Base-by-base conservation (phyloP, 352 stramenopile genomes). In the Pythium rishiriense region DNA sequence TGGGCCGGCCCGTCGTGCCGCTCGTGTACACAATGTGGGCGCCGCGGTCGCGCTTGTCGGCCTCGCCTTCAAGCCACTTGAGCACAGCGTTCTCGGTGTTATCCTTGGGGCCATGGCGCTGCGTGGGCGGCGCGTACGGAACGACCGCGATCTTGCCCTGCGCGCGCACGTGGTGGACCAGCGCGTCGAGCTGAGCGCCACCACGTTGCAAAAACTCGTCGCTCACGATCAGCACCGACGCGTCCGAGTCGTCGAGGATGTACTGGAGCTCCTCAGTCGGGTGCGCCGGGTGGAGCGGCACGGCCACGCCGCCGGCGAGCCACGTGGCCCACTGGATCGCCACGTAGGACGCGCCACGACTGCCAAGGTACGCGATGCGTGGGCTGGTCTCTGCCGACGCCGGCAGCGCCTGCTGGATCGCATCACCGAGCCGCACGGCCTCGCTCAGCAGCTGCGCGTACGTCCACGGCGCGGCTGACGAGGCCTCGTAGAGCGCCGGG, bases 11-110 rank as follows among this genome's bases (percentile, higher is more conserved):
- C 0, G 87, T 97, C 19, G 87, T 96, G 29, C 89, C 87, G 60
- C 81, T 93, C 6, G 89, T 97, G 73, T 94, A 97, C 25, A 97
- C 69, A 50, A 89, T 87, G 28, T 86, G 79, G 1, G 80, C 78
- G 0, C 66, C 73, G 17, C 29, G 43, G 8, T 66, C 57, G n/a
- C 63, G 21, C n/a, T 21, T n/a, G 21, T 48, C 33, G 11, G 66
- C 8, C 26, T 51, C 1, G 53, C 62, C 2, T 65, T 52, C 14
- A 7, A 87, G 24, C 76, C 76, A 89, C 6, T 68, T 7, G n/a
- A 72, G 58, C 37, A 87, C 64, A 19, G 46, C 33, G 8, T 72
- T 21, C 15, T 69, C 31, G 2, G 28, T 3, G 56, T 28, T 3
- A 22, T 52, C 31, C 31, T 24, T 31, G 14, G 37, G 3, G 10